Evolutionary conservation across 2,329 filamentous ascomycete genomes (phyloP).

Genomic region (Dactylellina parvicollis): DNA sequence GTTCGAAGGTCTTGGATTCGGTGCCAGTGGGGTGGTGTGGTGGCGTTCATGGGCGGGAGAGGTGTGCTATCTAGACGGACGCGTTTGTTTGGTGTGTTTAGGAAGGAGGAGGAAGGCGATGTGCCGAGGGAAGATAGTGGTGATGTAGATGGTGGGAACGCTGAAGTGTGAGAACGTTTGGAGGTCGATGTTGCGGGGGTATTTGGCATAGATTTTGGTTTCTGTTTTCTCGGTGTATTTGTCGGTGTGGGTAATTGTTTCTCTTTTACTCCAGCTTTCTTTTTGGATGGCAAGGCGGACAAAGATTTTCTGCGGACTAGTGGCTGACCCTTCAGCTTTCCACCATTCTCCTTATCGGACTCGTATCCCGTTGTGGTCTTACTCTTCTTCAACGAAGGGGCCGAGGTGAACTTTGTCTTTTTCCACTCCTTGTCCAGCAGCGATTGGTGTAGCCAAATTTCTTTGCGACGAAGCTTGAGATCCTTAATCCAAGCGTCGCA

Average conservation of each 20-base stretch:
- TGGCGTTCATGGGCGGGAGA: conserved; percentile 39
- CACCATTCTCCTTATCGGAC: conserved; percentile 46
- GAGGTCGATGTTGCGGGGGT: conserved; percentile 25
- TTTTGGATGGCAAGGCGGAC: conserved; percentile 35
- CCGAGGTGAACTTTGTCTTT: conserved; percentile 23
- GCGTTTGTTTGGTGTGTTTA: conserved; percentile 37
- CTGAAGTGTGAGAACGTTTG: conserved; percentile 27
- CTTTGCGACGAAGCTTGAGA: conserved; percentile 69
- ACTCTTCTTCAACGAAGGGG: conserved; percentile 32
- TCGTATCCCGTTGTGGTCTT: conserved; percentile 49
- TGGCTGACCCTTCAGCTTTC: conserved; percentile 38
- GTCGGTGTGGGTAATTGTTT: conserved; percentile 43
- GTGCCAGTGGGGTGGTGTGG: conserved; percentile 8
- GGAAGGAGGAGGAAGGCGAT: conserved; percentile 20
- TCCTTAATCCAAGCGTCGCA: conserved; percentile 78
- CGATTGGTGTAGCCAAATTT: conserved; percentile 65
- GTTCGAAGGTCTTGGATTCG: conserved; percentile 35
- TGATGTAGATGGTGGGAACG: conserved; percentile 29
- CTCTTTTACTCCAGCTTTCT: conserved; percentile 25
- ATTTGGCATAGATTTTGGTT: conserved; percentile 34
- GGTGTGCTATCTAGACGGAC: conserved; percentile 2
- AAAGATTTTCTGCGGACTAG: conserved; percentile 39
- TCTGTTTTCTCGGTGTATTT: conserved; percentile 34
- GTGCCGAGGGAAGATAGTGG: conserved; percentile 34
- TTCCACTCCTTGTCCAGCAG: conserved; percentile 47